Evolutionary conservation across 2,329 filamentous ascomycete genomes (phyloP).

Genomic region (Nemania bipapillata): DNA sequence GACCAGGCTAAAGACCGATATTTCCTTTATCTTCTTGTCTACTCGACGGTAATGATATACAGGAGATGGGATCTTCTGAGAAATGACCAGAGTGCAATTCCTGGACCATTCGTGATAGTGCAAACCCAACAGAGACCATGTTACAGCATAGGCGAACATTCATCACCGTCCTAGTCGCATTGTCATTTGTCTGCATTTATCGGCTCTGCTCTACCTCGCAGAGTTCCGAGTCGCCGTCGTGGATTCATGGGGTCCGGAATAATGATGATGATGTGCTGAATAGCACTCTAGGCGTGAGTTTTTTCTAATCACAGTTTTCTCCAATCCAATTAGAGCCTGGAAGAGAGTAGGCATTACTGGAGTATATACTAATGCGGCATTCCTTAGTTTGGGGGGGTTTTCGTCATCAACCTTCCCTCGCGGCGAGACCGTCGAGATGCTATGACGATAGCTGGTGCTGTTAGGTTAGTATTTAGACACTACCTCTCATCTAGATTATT

Average conservation of each 20-base stretch:
- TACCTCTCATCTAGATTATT: too few species aligned
- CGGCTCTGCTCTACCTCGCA: background rate
- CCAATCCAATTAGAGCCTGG: background rate
- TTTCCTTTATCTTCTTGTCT: background rate
- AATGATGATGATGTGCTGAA: slow-evolving; percentile 33
- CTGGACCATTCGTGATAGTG: background rate
- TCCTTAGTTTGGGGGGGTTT: slow-evolving; percentile 62
- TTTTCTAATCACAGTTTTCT: background rate
- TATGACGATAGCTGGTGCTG: slow-evolving; percentile 59
- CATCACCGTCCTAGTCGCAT: background rate
- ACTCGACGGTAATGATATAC: background rate
- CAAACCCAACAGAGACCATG: slow-evolving; percentile 9
- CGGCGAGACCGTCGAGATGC: slow-evolving; percentile 64
- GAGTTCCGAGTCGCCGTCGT: background rate
- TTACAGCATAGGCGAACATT: slow-evolving; percentile 17
- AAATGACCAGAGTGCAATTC: background rate
- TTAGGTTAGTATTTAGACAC: slow-evolving; percentile 54
- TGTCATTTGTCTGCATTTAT: slow-evolving; percentile 15
- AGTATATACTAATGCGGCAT: background rate
- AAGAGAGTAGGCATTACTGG: background rate
- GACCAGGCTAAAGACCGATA: background rate
- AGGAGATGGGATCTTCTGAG: background rate
- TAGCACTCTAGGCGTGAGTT: slow-evolving; percentile 42
- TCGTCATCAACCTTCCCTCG: slow-evolving; percentile 63
- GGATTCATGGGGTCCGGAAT: background rate